phyloP scores from a whole-genome alignment of 2,329 filamentous ascomycete genomes.

The Atkinsonella texensis region DNA sequence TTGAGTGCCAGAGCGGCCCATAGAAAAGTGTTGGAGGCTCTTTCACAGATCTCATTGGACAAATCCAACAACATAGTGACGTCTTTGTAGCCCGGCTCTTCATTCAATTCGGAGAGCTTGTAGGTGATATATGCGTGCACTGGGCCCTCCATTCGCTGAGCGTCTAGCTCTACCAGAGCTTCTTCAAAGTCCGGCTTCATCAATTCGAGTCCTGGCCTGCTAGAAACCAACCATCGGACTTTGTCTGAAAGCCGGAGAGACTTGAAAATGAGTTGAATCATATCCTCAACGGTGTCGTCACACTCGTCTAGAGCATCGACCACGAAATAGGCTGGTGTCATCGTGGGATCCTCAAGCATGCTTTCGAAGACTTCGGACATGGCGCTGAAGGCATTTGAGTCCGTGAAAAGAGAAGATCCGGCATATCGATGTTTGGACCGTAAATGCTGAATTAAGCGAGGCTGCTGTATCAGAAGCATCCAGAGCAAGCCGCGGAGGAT shows the following conservation, averaged over 20 bases:
- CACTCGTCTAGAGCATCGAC: slow-evolving; percentile 40
- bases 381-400: slow-evolving; percentile 23
- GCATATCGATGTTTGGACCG: slow-evolving; percentile 19
- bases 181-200: slow-evolving; percentile 21
- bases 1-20: slow-evolving; percentile 9
- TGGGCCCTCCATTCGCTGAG: slow-evolving; percentile 20
- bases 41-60: slow-evolving; percentile 6
- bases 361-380: slow-evolving; percentile 24
- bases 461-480: slow-evolving; percentile 17
- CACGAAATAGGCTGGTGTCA: slow-evolving; percentile 24
- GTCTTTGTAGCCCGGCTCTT: slow-evolving; percentile 3
- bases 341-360: slow-evolving; percentile 26
- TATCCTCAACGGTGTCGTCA: slow-evolving; percentile 12
- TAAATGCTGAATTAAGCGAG: slow-evolving; percentile 25
- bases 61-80: slow-evolving; percentile 2
- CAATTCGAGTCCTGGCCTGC: slow-evolving; percentile 17
- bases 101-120: slow-evolving; percentile 16
- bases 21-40: slow-evolving; percentile 11
- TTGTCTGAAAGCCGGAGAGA: slow-evolving; percentile 13
- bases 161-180: slow-evolving; percentile 26
- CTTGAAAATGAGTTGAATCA: slow-evolving; percentile 26
- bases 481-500: slow-evolving; percentile 29
- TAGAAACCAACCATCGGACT: slow-evolving; percentile 31
- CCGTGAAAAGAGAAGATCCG: slow-evolving; percentile 23
- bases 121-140: slow-evolving; percentile 24